Evolutionary conservation across 75 land plant species (phyloP), one percentile per base, ranked within the genome.

Genomic region (Cryptomeria japonica): DNA sequence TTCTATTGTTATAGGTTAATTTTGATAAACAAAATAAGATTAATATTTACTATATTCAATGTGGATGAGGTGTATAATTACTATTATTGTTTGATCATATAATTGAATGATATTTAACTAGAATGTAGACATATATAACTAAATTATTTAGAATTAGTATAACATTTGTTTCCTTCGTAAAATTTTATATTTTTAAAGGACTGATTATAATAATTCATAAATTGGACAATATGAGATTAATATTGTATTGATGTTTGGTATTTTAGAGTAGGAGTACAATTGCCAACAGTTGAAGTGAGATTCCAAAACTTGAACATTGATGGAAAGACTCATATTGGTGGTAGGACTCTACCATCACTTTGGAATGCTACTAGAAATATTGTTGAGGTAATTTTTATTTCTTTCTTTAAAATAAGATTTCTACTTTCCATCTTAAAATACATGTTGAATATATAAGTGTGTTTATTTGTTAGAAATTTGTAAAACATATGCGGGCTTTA

Each of bases 271-370:
- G 93, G 91, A 7, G 89, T 97, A 79, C 86, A 96, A 80, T 58
- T 93, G 37, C 97, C 99, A 8, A 95, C 94, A 5, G 89, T 96
- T 39, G 96, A 96, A 87, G 95, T 97, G 75, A 87, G 95, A 77
- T 97, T 89, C 58, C 85, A 93, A 37, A 92, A 96, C 75, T 86
- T 97, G 41, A 87, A 75, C 5, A 91, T 96, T 28, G 96, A 96
- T 87, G 96, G 95, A 32, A 85, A 93, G 78, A 93, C 96, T 53
- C 89, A 91, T 2, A 92, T 96, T 18, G 88, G 93, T 73, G 92
- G 92, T 28, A 93, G 97, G 87, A 94, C 97, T 32, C 87, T 97
- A 32, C 99, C 99, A 47, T 94, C 97, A 47, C 88, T 97, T 12
- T 95, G 95, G 96, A 97, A 97, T 84, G 80, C 91, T 25, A 42